Evolutionary conservation across 371 early-diverging fungal species (phyloP).

Genomic region (Mortierella sp.): DNA sequence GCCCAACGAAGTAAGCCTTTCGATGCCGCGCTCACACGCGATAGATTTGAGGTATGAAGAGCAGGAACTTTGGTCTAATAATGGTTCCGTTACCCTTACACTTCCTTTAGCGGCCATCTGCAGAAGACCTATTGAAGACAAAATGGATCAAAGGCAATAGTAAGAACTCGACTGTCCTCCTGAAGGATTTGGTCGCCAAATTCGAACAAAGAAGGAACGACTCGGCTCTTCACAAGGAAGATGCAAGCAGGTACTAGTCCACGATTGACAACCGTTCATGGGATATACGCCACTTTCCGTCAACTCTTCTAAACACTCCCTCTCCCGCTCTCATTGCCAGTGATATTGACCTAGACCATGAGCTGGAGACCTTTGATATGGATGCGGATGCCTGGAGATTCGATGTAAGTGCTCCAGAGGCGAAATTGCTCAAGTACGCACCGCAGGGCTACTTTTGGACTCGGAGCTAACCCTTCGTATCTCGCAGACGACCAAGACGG

Average conservation of each 20-base stretch:
- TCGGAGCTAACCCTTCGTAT: neutral
- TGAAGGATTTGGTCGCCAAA: constrained; percentile 61
- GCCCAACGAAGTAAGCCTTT: constrained; percentile 73
- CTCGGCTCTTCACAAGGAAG: constrained; percentile 47
- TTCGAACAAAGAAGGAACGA: constrained; percentile 64
- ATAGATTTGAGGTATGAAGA: neutral
- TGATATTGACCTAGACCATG: constrained; percentile 48
- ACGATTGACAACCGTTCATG: neutral
- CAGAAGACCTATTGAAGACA: constrained; percentile 67
- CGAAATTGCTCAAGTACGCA: neutral
- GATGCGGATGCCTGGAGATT: constrained; percentile 53
- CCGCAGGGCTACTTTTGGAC: neutral
- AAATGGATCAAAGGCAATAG: constrained; percentile 65
- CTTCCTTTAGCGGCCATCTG: constrained; percentile 62
- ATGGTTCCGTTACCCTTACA: neutral
- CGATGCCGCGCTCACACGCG: neutral
- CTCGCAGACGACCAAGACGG: constrained; percentile 35
- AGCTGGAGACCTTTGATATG: constrained; percentile 53
- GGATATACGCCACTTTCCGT: neutral
- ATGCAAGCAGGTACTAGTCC: constrained; percentile 49
- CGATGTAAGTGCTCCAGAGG: constrained; percentile 24
- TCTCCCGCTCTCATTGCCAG: constrained; percentile 6
- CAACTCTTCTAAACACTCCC: neutral
- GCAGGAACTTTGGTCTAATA: neutral
- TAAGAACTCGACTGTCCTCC: constrained; percentile 57